Evolutionary conservation across 176 grass and related monocot genomes (phyloP).

Genomic region (Metroxylon sagu): DNA sequence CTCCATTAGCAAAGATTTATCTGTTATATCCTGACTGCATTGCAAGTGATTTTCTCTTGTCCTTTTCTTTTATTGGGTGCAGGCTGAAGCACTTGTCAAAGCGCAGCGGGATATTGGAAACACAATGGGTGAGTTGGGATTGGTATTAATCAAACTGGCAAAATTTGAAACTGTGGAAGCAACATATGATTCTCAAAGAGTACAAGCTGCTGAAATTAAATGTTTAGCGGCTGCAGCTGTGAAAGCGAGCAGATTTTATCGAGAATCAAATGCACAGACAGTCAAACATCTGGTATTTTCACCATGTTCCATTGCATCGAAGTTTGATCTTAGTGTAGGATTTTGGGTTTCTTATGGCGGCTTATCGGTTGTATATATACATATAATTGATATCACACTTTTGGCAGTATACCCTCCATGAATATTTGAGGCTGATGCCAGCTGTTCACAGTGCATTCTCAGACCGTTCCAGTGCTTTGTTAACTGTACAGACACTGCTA

Average conservation of each 20-base stretch:
- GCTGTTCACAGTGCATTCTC: no score
- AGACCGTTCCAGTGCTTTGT: no score
- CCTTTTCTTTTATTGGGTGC: background rate
- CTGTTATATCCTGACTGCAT: no score
- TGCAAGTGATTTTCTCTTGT: background rate
- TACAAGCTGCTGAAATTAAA: background rate
- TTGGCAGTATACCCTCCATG: no score
- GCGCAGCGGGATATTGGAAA: background rate
- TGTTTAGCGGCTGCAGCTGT: background rate
- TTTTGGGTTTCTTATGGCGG: no score
- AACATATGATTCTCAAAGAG: background rate
- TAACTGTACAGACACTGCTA: no score
- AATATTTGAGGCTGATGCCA: no score
- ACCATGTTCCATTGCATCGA: no score
- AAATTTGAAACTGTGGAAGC: background rate
- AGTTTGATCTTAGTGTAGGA: no score
- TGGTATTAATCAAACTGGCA: background rate
- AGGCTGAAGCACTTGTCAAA: constrained; percentile 1
- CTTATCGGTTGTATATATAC: no score
- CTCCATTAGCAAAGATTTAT: no score
- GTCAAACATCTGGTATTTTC: constrained; percentile 1
- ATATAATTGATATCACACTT: no score
- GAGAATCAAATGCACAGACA: background rate
- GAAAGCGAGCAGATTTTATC: background rate
- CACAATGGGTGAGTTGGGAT: background rate